phyloP scores from a whole-genome alignment of 2,329 filamentous ascomycete genomes.

The Penicillium sp. region DNA sequence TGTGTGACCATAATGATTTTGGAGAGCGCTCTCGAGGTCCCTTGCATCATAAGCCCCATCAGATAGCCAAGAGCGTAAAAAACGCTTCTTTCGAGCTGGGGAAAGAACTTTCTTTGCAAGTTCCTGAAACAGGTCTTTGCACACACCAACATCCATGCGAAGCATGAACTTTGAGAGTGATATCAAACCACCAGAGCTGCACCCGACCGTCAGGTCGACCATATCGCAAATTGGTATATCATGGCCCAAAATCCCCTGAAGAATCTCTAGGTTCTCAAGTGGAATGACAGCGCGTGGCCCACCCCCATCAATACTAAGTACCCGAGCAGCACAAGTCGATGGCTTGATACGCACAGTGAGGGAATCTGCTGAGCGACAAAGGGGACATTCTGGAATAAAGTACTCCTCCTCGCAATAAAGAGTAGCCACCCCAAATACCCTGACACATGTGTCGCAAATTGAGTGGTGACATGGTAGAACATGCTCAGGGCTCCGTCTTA shows the following conservation, averaged over 20 bases:
- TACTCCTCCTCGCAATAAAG: constrained; percentile 9
- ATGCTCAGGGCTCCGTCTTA: constrained; percentile 7
- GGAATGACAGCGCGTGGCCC: constrained; percentile 24
- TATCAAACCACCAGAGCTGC: constrained; percentile 5
- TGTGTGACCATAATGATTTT: constrained; percentile 5
- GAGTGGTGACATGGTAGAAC: constrained; percentile 3
- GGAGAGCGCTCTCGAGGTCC: constrained; percentile 2
- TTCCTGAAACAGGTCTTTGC: constrained; percentile 1
- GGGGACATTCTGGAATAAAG: constrained; percentile 20
- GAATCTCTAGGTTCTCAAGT: constrained; percentile 12
- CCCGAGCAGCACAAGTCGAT: constrained; percentile 32
- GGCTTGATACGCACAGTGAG: constrained; percentile 32
- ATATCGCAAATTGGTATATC: constrained; percentile 3
- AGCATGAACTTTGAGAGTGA: background rate
- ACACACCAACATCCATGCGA: background rate
- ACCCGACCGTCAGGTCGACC: constrained; percentile 4
- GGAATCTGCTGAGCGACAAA: constrained; percentile 26
- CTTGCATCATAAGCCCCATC: constrained; percentile 9
- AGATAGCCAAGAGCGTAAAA: background rate
- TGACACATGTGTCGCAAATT: constrained; percentile 7
- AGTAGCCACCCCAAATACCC: constrained; percentile 2
- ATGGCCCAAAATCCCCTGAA: constrained; percentile 7
- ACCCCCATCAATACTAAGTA: constrained; percentile 43
- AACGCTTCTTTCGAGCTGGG: background rate
- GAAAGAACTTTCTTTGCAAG: background rate